phyloP scores from a whole-genome alignment of 805 yeast genomes.

The Lipomyces yamanashiensis region DNA sequence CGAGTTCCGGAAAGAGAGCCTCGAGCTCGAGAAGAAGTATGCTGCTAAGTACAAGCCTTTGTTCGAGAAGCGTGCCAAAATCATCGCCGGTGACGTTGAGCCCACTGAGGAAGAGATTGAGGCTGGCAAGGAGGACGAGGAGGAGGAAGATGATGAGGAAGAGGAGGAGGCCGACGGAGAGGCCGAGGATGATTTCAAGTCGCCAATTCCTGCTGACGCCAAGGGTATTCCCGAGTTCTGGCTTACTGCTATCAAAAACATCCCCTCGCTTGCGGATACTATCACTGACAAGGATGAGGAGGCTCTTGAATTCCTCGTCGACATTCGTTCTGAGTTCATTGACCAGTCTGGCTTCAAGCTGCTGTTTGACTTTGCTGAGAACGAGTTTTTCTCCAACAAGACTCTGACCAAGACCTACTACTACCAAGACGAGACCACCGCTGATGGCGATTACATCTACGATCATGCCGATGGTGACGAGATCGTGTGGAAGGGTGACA shows the following conservation, averaged over 20 bases:
- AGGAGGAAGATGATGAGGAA: constrained; percentile 40
- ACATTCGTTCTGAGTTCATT: constrained; percentile 79
- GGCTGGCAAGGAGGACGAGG: constrained; percentile 65
- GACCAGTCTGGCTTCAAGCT: constrained; percentile 84
- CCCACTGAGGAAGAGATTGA: constrained; percentile 80
- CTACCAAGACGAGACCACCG: constrained; percentile 92
- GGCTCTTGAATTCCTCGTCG: constrained; percentile 68
- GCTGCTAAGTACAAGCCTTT: constrained; percentile 74
- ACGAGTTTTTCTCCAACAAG: constrained; percentile 76
- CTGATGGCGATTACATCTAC: constrained; percentile 93
- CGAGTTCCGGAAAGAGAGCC: constrained; percentile 86
- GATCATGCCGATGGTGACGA: constrained; percentile 94
- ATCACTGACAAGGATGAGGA: constrained; percentile 90
- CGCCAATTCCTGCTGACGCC: constrained; percentile 46
- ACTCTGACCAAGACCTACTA: constrained; percentile 82
- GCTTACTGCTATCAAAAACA: constrained; percentile 92
- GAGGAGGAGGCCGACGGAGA: constrained; percentile 52
- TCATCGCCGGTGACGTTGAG: constrained; percentile 72
- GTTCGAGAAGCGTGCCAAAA: constrained; percentile 70
- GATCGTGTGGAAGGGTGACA: constrained; percentile 82
- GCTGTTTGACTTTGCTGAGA: constrained; percentile 75
- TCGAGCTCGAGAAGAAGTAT: constrained; percentile 83
- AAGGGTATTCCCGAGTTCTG: constrained; percentile 93
- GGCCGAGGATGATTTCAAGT: constrained; percentile 53
- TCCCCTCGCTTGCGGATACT: constrained; percentile 77